Evolutionary conservation across 2,329 filamentous ascomycete genomes (phyloP), one percentile per base, ranked within the genome.

Genomic region (Neocatenulostroma microsporum): DNA sequence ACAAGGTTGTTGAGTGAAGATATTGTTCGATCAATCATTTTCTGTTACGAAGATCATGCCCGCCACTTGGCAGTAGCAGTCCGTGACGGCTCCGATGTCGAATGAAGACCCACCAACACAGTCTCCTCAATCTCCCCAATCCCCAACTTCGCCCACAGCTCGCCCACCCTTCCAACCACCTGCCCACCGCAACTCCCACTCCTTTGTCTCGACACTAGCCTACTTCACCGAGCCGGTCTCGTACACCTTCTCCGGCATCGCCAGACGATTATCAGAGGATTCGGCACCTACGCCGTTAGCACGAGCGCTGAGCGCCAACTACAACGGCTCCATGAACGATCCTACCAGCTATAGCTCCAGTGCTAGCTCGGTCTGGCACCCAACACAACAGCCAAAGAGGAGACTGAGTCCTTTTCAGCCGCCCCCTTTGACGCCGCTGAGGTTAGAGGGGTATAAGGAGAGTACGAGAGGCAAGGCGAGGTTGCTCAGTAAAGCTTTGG

Each of bases 391-490:
- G 14, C 67, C 73, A 39, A 66, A 68, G 39, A 76, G 84, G 47
- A 78, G 74, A 36, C 73, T 75, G 5, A 87, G 82, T 10, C 87
- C 86, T 2, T 87, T 94, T 60, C 82, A 87, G 49, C 86, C 87
- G 2, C 89, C 89, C 9, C 88, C 88, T 0, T 74, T 96, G 33
- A 88, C 89, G 39, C 85, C 89, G 0, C 64, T 96, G 15, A 68
- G 72, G 4, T 71, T 96, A 23, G 63, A 68, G 15, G 83, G 83
- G 24, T 85, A 80, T 60, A 68, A 70, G 40, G 63, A 68, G 2
- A 71, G 70, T 50, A 86, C 81, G 3, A 64, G 70, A 13, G 50
- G 63, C 14, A 71, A 69, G 23, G 78, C 77, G 30, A 74, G 76
- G 47, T 68, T 96, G 36, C 70, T 98, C 39, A 81, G 73, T n/a